Percentiles rank a stretch among this genome's conserved stretches.
Conservation (phyloP, 768 basidiomycete species). For the Cystobasidium ongulense region DNA sequence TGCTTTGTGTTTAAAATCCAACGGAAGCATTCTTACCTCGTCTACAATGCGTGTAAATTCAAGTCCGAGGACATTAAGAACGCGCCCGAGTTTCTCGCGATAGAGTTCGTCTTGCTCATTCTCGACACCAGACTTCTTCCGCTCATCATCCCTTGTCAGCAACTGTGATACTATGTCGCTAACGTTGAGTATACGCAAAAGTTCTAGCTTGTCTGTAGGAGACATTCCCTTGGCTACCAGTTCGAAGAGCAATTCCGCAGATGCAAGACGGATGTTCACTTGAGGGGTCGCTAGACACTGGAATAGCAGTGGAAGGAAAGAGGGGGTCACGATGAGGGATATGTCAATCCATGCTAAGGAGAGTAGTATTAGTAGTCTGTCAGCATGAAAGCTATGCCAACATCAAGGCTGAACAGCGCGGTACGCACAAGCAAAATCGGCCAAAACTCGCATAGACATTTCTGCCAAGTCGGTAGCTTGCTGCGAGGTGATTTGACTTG, state of each 20-base stretch:
- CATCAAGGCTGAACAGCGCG: not conserved
- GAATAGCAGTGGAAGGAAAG: conserved; percentile 76
- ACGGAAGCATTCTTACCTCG: conserved; percentile 52
- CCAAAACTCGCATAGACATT: conserved; percentile 84
- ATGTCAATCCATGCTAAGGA: conserved; percentile 91
- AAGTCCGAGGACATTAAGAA: conserved; percentile 70
- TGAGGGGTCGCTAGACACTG: conserved; percentile 52
- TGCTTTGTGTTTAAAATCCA: not conserved
- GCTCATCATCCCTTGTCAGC: conserved; percentile 47
- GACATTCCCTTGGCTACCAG: conserved; percentile 91
- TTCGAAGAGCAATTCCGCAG: conserved; percentile 67
- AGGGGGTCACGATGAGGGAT: conserved; percentile 84
- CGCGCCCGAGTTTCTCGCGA: conserved; percentile 74
- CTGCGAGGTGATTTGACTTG: conserved; percentile 46
- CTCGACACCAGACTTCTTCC: conserved; percentile 63
- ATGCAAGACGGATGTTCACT: conserved; percentile 70
- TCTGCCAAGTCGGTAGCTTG: conserved; percentile 63
- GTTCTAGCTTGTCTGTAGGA: conserved; percentile 73
- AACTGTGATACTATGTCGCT: conserved; percentile 71
- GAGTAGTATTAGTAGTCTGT: not conserved
- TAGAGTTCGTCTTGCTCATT: conserved; percentile 67
- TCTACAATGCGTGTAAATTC: conserved; percentile 74
- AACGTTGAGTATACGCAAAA: conserved; percentile 80
- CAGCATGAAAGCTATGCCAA: conserved; percentile 24
- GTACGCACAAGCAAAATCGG: conserved; percentile 81